These are phyloP conservation scores for Colletotrichum paranaense DNA, from an alignment of 2,329 filamentous ascomycete genomes.

Conservation along the genomic window DNA sequence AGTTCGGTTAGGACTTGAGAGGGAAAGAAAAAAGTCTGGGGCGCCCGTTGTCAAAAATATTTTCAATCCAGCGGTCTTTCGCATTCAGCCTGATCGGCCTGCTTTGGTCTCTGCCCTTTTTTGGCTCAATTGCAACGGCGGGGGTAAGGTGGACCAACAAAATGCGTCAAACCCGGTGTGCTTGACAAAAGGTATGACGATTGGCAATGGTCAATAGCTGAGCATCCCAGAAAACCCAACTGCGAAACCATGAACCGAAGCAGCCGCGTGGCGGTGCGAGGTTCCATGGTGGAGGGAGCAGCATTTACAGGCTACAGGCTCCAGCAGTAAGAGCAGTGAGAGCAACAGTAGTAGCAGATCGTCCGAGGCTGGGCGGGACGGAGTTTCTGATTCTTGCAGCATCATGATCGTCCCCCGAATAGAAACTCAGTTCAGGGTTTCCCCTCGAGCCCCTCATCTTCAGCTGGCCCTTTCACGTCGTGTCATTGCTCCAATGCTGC, in stretches of 20 bases:
- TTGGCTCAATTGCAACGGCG: not conserved
- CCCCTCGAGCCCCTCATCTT: conserved; percentile 34
- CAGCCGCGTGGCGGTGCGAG: conserved; percentile 16
- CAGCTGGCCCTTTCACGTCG: conserved; percentile 8
- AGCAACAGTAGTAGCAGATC: conserved; percentile 7
- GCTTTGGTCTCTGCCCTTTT: not conserved
- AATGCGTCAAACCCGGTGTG: not conserved
- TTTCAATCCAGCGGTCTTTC: not conserved
- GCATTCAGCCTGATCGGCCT: not conserved
- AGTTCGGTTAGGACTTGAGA: not conserved
- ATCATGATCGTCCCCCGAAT: conserved; percentile 27
- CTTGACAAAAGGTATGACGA: not conserved
- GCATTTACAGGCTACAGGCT: not conserved
- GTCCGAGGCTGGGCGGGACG: conserved; percentile 5
- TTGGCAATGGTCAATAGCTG: not conserved
- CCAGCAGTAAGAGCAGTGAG: not conserved
- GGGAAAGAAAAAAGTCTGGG: not conserved
- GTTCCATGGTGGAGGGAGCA: not conserved
- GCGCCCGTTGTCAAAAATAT: not conserved
- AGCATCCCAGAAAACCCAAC: not conserved
- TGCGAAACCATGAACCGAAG: conserved; percentile 21
- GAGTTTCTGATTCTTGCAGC: conserved; percentile 21
- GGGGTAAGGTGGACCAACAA: not conserved
- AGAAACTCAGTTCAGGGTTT: conserved; percentile 28
- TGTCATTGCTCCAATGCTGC: not conserved